These are phyloP conservation scores for Groenewaldozyma auringiensis DNA, from an alignment of 1,139 yeast genomes.

Conservation along the genomic window DNA sequence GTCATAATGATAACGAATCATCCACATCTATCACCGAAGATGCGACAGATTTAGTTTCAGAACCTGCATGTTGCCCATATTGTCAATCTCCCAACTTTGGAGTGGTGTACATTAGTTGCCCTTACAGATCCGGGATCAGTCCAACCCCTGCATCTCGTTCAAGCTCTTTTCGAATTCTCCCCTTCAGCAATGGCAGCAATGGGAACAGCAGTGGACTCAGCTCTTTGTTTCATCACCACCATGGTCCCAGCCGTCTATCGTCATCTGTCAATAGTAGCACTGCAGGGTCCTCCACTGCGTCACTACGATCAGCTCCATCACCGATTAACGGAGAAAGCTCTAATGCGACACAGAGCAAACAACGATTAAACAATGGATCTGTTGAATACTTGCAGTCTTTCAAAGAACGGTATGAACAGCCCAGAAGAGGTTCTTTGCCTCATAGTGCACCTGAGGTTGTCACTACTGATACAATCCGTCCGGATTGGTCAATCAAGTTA, in stretches of 20 bases:
- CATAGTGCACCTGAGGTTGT: constrained; percentile 37
- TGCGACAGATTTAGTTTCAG: constrained; percentile 47
- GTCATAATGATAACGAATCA: constrained; percentile 48
- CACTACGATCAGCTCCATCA: constrained; percentile 5
- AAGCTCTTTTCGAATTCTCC: background rate
- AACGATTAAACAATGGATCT: background rate
- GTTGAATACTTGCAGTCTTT: background rate
- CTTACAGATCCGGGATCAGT: constrained; percentile 31
- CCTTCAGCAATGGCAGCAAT: background rate
- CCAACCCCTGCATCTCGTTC: background rate
- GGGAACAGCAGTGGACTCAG: background rate
- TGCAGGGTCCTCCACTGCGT: constrained; percentile 1
- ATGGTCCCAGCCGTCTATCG: background rate
- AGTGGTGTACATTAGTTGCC: constrained; percentile 64
- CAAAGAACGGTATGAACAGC: constrained; percentile 1
- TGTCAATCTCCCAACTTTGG: constrained; percentile 88
- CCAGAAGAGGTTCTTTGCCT: constrained; percentile 23
- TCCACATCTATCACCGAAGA: constrained; percentile 9
- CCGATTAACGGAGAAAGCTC: constrained; percentile 8
- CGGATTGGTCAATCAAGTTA: constrained; percentile 83
- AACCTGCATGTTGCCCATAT: constrained; percentile 87
- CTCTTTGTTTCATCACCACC: constrained; percentile 8
- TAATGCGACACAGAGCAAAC: background rate
- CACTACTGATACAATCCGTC: constrained; percentile 74
- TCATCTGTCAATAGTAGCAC: background rate